These are phyloP conservation scores for Kregervanrija fluxuum DNA, from an alignment of 805 yeast species.

Conservation along the genomic window DNA sequence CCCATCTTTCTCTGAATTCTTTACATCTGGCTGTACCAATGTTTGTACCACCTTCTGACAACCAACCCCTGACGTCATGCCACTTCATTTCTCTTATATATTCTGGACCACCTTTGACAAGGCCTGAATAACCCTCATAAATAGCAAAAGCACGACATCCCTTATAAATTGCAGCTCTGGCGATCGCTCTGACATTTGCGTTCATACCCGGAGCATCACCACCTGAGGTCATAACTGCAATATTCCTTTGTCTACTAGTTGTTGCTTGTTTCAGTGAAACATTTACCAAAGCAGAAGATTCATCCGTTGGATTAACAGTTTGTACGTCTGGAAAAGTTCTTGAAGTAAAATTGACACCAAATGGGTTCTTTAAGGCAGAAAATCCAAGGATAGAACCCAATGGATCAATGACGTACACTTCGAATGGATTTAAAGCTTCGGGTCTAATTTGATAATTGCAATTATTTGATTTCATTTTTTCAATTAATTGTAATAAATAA, in stretches of 20 bases:
- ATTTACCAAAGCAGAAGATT: neutral
- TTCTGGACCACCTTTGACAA: constrained; percentile 55
- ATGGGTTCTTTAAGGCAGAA: constrained; percentile 52
- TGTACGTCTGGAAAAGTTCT: constrained; percentile 8
- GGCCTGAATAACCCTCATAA: constrained; percentile 70
- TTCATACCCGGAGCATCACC: constrained; percentile 84
- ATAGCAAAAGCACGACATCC: constrained; percentile 64
- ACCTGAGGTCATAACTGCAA: constrained; percentile 76
- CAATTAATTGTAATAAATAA: constrained; percentile 33
- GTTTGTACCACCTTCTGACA: constrained; percentile 65
- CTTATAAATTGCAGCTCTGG: constrained; percentile 55
- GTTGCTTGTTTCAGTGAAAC: neutral
- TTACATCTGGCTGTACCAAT: constrained; percentile 74
- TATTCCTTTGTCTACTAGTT: constrained; percentile 31
- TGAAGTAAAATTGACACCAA: constrained; percentile 24
- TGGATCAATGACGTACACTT: constrained; percentile 75
- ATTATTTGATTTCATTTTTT: constrained; percentile 25
- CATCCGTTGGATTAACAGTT: neutral
- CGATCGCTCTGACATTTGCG: constrained; percentile 67
- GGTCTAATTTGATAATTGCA: constrained; percentile 55
- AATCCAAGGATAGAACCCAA: constrained; percentile 79
- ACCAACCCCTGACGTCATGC: constrained; percentile 69
- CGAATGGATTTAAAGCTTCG: constrained; percentile 65
- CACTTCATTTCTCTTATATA: constrained; percentile 56
- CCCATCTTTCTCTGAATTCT: constrained; percentile 60